A percentile compares a stretch with the other conserved stretches of the same genome.
Conservation (phyloP, 805 yeast genomes). For the Naumovozyma castellii region DNA sequence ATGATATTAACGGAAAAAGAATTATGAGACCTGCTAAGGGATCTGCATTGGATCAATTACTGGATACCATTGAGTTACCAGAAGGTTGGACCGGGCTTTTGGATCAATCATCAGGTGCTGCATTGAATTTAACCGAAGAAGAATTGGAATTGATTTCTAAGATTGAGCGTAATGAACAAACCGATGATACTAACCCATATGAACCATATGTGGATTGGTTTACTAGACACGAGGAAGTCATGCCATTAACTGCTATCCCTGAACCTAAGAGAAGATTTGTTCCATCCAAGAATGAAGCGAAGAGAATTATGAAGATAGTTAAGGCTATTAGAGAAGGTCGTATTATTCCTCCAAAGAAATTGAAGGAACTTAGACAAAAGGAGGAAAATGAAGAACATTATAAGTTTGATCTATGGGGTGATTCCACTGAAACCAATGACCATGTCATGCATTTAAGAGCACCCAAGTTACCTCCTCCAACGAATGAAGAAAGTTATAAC, state of each 20-base stretch:
- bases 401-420: slow-evolving; percentile 80
- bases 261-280: slow-evolving; percentile 96
- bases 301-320: slow-evolving; percentile 91
- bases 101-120: slow-evolving; percentile 79
- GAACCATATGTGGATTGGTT: slow-evolving; percentile 96
- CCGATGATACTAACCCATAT: slow-evolving; percentile 82
- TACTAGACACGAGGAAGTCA: slow-evolving; percentile 68
- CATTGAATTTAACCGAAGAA: slow-evolving; percentile 73
- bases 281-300: slow-evolving; percentile 95
- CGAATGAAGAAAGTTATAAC: slow-evolving; percentile 91
- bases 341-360: slow-evolving; percentile 62
- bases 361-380: slow-evolving; percentile 40
- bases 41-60: slow-evolving; percentile 79
- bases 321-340: slow-evolving; percentile 94
- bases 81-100: slow-evolving; percentile 98
- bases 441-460: slow-evolving; percentile 90
- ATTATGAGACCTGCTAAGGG: slow-evolving; percentile 99
- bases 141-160: slow-evolving; percentile 83
- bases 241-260: slow-evolving; percentile 89
- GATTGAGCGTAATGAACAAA: slow-evolving; percentile 74
- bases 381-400: slow-evolving; percentile 42
- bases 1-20: slow-evolving; percentile 93
- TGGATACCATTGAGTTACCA: slow-evolving; percentile 88
- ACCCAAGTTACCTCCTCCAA: slow-evolving; percentile 92
- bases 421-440: slow-evolving; percentile 48